Base-by-base conservation (phyloP, 768 basidiomycete species). In the Lactifluus rugatus region DNA sequence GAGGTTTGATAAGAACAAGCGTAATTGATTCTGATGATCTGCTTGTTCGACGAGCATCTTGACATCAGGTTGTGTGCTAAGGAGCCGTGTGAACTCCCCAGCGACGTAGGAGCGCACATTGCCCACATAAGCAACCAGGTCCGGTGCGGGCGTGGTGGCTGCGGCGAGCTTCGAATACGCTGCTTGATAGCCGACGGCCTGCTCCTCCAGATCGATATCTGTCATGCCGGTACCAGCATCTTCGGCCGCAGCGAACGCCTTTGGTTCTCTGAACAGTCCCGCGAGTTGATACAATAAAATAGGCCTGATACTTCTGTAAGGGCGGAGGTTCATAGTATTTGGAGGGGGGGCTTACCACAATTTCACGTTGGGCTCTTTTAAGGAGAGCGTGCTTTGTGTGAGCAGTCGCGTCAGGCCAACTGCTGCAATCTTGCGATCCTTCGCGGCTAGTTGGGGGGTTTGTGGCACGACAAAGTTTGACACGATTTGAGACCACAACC, bases 121-220 rank as follows among this genome's bases (percentile, higher is more conserved):
- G 19, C 70, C 72, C 2, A 84, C 77, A 65, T 84, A 81, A 11
- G 72, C 78, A 10, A 85, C 81, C 0, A 84, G 83, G 68, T 92
- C 89, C 0, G 68, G 70, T 42, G 76, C 74, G 0, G 70, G 70
- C 1, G 71, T 72, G 63, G 89, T 87, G 1, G 86, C 85, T 1
- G 95, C 89, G 0, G 93, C 94, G 17, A 97, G 78, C 36, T 87
- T 81, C 52, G 93, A 93, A 73, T 94, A 98, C 4, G 92, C 89
- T 0, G 92, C 90, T 67, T 98, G 96, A 71, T 97, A 97, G 1
- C 93, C 90, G 6, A 87, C 86, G 2, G 80, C 79, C 68, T 89
- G 87, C 67, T 97, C 94, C 67, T 97, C 95, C 60, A 83, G 84
- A 68, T 97, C 95, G 47, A 96, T 82, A 52, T 81, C 82, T 1